These are phyloP conservation scores for Peniophora sp. DNA, from an alignment of 1,284 basidiomycete species.

Conservation along the genomic window DNA sequence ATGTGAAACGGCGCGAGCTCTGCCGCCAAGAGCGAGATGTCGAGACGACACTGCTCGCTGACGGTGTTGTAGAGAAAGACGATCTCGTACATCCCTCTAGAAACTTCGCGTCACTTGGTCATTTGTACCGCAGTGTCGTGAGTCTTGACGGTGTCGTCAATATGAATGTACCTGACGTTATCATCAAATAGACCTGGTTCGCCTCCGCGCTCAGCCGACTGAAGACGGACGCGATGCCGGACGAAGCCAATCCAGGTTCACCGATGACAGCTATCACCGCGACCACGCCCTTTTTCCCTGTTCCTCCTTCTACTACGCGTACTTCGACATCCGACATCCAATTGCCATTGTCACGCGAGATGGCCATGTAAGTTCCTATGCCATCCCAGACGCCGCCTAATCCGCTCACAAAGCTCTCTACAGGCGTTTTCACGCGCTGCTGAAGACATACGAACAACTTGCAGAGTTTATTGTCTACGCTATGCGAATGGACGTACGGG, in stretches of 20 bases:
- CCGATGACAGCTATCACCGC: constrained; percentile 44
- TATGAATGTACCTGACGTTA: neutral
- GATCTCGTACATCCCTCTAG: constrained; percentile 76
- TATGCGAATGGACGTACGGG: constrained; percentile 83
- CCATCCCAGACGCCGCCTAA: constrained; percentile 9
- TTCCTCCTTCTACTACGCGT: constrained; percentile 29
- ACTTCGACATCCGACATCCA: constrained; percentile 42
- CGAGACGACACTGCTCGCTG: constrained; percentile 59
- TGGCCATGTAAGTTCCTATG: constrained; percentile 68
- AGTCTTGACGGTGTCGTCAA: constrained; percentile 21
- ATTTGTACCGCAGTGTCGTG: constrained; percentile 83
- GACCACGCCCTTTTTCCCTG: constrained; percentile 39
- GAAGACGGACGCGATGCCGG: constrained; percentile 42
- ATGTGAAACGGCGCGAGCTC: constrained; percentile 42
- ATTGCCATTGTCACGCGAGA: constrained; percentile 78
- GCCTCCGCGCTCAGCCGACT: constrained; percentile 58
- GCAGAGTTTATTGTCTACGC: constrained; percentile 84
- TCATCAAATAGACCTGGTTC: constrained; percentile 66
- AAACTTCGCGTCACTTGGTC: constrained; percentile 72
- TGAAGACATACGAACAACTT: constrained; percentile 86
- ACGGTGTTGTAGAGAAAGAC: constrained; percentile 42
- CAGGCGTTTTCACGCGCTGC: constrained; percentile 84
- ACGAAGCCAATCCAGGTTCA: constrained; percentile 48
- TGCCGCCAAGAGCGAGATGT: constrained; percentile 71
- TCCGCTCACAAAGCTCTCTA: constrained; percentile 5